Conservation (phyloP, 2,329 filamentous ascomycete genomes). For the Beauveria sp. region DNA sequence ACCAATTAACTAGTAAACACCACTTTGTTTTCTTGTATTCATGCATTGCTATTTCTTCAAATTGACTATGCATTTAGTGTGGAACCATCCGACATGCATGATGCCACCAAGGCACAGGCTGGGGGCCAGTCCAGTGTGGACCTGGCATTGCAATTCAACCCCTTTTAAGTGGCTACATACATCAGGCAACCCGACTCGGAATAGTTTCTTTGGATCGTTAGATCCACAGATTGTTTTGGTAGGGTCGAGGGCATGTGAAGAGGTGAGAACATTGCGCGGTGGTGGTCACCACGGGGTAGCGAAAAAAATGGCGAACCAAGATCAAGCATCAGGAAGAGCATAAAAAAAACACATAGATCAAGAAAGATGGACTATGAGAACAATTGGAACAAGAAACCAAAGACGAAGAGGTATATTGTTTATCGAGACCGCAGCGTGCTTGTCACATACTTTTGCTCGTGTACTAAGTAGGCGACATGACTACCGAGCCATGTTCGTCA, state of each 20-base stretch:
- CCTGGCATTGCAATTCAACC: slow-evolving; percentile 3
- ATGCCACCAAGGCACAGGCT: neutral
- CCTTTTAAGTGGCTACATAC: slow-evolving; percentile 2
- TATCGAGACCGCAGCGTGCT: too few species aligned
- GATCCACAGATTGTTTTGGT: neutral
- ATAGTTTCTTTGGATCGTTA: neutral
- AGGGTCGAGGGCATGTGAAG: too few species aligned
- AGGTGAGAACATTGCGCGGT: neutral
- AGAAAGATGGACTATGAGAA: too few species aligned
- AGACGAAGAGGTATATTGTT: too few species aligned
- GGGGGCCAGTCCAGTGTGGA: neutral
- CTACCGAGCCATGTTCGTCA: too few species aligned
- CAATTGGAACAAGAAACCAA: too few species aligned
- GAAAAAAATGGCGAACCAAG: too few species aligned
- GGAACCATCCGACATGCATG: neutral
- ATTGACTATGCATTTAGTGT: neutral
- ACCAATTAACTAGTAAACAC: too few species aligned
- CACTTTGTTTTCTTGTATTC: neutral
- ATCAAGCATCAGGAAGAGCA: too few species aligned
- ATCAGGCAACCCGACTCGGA: neutral
- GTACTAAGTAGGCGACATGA: too few species aligned
- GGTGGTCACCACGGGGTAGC: neutral
- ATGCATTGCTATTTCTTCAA: neutral
- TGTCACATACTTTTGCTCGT: too few species aligned
- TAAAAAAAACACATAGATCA: too few species aligned